Evolutionary conservation across 2,329 filamentous ascomycete genomes (phyloP).

Genomic region (Penicillium sp.): DNA sequence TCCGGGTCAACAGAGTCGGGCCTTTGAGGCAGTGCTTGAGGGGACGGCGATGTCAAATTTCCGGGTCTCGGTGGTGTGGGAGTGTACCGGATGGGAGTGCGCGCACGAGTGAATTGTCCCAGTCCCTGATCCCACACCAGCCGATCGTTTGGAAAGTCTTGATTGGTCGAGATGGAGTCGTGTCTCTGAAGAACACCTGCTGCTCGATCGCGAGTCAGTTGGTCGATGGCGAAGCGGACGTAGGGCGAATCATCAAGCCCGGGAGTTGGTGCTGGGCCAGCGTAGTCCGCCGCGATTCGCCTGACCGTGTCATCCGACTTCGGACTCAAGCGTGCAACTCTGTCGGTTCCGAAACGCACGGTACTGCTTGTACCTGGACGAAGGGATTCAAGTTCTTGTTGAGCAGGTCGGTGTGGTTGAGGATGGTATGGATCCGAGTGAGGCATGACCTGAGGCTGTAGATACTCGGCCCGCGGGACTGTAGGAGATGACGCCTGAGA

Average conservation of each 20-base stretch:
- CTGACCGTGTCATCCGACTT: slow-evolving; percentile 22
- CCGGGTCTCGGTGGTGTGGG: slow-evolving; percentile 28
- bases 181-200: slow-evolving; percentile 51
- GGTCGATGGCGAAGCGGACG: slow-evolving; percentile 83
- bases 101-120: slow-evolving; percentile 37
- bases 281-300: slow-evolving; percentile 24
- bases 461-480: slow-evolving; percentile 23
- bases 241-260: slow-evolving; percentile 80
- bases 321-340: slow-evolving; percentile 17
- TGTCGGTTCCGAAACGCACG: slow-evolving; percentile 25
- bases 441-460: slow-evolving; percentile 9
- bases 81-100: slow-evolving; percentile 24
- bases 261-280: slow-evolving; percentile 55
- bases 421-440: slow-evolving; percentile 3
- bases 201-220: slow-evolving; percentile 70
- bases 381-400: slow-evolving; percentile 9
- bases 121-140: slow-evolving; percentile 44
- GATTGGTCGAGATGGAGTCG: slow-evolving; percentile 35
- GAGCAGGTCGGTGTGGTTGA: slow-evolving; percentile 1
- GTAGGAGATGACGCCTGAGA: slow-evolving; percentile 27
- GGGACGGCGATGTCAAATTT: slow-evolving; percentile 27
- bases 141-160: slow-evolving; percentile 47
- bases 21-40: slow-evolving; percentile 30
- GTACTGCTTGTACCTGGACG: slow-evolving; percentile 21
- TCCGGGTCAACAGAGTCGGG: slow-evolving; percentile 30